Percentiles rank a stretch among this genome's conserved stretches.
These are phyloP conservation scores for Rachicladosporium sp. DNA, from an alignment of 2,329 filamentous ascomycete genomes.

Conservation along the genomic window DNA sequence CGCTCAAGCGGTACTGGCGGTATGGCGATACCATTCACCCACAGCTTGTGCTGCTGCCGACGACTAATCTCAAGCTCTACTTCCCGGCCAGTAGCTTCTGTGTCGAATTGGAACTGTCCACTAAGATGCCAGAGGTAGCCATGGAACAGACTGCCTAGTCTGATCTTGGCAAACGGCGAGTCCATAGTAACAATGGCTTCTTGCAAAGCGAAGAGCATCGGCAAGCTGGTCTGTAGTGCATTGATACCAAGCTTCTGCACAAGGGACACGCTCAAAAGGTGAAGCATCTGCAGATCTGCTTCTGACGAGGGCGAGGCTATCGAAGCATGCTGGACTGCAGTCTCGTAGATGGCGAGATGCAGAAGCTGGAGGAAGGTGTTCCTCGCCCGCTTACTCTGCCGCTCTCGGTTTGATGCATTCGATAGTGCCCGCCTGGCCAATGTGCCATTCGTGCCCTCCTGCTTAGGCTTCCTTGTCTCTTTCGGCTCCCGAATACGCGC, in stretches of 20 bases:
- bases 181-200: conserved; percentile 63
- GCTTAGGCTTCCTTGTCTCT: conserved; percentile 25
- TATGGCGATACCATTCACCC: conserved; percentile 56
- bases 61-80: conserved; percentile 66
- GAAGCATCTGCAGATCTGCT: conserved; percentile 62
- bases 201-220: conserved; percentile 81
- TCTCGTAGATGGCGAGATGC: conserved; percentile 83
- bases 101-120: conserved; percentile 66
- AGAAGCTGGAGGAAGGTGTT: conserved; percentile 71
- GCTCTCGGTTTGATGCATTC: conserved; percentile 51
- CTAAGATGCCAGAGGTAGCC: conserved; percentile 77
- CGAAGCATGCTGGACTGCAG: conserved; percentile 59
- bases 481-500: conserved; percentile 13
- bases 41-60: conserved; percentile 61
- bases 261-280: conserved; percentile 64
- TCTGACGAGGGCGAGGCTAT: conserved; percentile 16
- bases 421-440: conserved; percentile 54
- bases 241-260: conserved; percentile 71
- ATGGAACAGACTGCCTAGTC: conserved; percentile 71
- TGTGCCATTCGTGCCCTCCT: conserved; percentile 19
- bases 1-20: conserved; percentile 2
- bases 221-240: conserved; percentile 62
- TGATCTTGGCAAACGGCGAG: conserved; percentile 58
- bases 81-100: conserved; percentile 53
- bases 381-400: conserved; percentile 34